phyloP scores from a whole-genome alignment of 495 filamentous ascomycete genomes.

The Chaetomidium leptoderma region DNA sequence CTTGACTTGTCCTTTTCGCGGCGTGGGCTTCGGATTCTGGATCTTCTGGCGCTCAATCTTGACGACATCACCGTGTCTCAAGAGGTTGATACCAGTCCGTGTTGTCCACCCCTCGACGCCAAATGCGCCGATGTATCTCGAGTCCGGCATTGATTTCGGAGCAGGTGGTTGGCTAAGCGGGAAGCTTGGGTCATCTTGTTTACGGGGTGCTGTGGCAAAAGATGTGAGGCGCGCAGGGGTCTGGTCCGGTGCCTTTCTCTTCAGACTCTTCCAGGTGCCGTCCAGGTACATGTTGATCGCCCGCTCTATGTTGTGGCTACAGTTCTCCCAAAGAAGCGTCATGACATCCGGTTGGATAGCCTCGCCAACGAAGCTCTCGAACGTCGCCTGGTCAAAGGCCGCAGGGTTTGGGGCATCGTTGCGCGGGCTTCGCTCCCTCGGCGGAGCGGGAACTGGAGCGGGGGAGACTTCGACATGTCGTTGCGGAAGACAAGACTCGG shows the following conservation, averaged over 20 bases:
- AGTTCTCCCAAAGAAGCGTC: constrained; percentile 50
- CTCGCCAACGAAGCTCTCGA: constrained; percentile 67
- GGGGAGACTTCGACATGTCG: constrained; percentile 16
- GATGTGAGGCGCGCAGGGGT: constrained; percentile 17
- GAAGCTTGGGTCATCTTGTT: not conserved
- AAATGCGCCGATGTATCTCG: constrained; percentile 85
- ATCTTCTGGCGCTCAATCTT: constrained; percentile 83
- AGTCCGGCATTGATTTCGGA: constrained; percentile 47
- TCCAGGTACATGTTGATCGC: constrained; percentile 88
- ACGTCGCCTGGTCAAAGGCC: constrained; percentile 62
- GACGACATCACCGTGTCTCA: constrained; percentile 73
- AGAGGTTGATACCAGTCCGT: constrained; percentile 66
- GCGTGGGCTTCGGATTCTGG: constrained; percentile 52
- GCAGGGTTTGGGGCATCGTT: constrained; percentile 3
- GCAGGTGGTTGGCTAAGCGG: not conserved
- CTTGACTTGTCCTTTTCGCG: constrained; percentile 46
- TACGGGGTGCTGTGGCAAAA: constrained; percentile 12
- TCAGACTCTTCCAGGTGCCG: constrained; percentile 73
- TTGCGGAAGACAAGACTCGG: constrained; percentile 22
- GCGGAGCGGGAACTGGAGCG: constrained; percentile 2
- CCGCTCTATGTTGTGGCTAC: constrained; percentile 58
- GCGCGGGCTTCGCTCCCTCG: not conserved
- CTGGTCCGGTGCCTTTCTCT: constrained; percentile 24
- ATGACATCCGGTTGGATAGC: constrained; percentile 52
- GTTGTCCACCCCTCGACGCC: constrained; percentile 91